phyloP scores from a whole-genome alignment of 2,329 filamentous ascomycete genomes.

The Aspergillus sp. region DNA sequence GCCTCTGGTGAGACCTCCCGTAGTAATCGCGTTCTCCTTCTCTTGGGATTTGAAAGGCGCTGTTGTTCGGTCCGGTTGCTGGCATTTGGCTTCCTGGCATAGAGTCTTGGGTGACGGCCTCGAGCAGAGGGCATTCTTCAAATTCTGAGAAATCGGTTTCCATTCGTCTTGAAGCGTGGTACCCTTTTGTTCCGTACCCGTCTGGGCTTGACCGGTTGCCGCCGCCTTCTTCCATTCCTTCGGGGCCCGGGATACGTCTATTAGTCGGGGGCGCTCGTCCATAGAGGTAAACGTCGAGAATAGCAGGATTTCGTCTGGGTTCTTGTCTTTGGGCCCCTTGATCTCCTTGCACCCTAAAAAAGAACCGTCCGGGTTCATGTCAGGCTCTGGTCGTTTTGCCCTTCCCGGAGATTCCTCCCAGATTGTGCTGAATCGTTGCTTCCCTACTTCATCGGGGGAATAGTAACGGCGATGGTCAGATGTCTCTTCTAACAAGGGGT shows the following conservation, averaged over 20 bases:
- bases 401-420: conserved; percentile 31
- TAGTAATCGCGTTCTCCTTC: conserved; percentile 24
- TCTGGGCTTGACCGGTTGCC: conserved; percentile 5
- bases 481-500: conserved; percentile 3
- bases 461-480: conserved; percentile 29
- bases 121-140: conserved; percentile 34
- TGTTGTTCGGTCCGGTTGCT: conserved; percentile 6
- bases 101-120: conserved; percentile 28
- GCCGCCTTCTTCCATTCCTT: conserved; percentile 17
- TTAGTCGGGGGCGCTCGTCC: conserved; percentile 23
- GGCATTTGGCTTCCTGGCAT: conserved; percentile 22
- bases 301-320: conserved; percentile 38
- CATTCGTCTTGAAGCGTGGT: conserved; percentile 25
- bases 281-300: conserved; percentile 23
- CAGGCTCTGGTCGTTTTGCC: conserved; percentile 18
- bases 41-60: conserved; percentile 16
- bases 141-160: conserved; percentile 32
- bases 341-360: conserved; percentile 44
- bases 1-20: conserved; percentile 13
- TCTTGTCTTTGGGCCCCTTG: conserved; percentile 31
- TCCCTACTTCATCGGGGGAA: conserved; percentile 39
- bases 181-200: conserved; percentile 18
- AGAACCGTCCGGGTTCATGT: conserved; percentile 31
- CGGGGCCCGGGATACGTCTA: conserved; percentile 20
- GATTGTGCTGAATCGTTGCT: conserved; percentile 35